phyloP scores from a whole-genome alignment of 177 flowering plant genomes.

The Tripterygium wilfordii region DNA sequence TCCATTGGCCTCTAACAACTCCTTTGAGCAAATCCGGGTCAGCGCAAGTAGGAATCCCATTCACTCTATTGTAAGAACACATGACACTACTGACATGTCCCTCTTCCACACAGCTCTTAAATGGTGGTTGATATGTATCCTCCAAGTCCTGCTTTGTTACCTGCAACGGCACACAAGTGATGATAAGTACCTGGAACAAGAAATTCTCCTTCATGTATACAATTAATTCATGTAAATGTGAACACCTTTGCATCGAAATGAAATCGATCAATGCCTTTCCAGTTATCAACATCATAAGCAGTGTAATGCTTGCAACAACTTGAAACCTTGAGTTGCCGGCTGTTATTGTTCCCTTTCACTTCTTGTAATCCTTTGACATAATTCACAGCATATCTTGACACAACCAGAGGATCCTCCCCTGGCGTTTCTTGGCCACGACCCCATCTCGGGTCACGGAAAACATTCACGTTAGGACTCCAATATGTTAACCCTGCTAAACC shows the following conservation, averaged over 20 bases:
- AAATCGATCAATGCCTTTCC: conserved; percentile 68
- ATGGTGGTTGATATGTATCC: conserved; percentile 82
- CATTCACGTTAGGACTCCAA: conserved; percentile 85
- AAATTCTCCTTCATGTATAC: too few relatives aligned
- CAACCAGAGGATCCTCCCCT: conserved; percentile 75
- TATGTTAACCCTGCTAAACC: conserved; percentile 70
- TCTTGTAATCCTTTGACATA: conserved; percentile 77
- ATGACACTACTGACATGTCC: conserved; percentile 84
- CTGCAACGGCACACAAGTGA: conserved; percentile 31
- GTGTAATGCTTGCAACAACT: conserved; percentile 89
- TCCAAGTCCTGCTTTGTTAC: conserved; percentile 76
- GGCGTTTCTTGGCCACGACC: conserved; percentile 86
- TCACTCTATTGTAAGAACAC: conserved; percentile 87
- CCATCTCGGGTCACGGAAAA: conserved; percentile 86
- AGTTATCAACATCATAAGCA: conserved; percentile 79
- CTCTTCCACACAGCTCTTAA: conserved; percentile 73
- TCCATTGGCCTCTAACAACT: conserved; percentile 65
- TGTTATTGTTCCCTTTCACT: conserved; percentile 7
- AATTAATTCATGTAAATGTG: too few relatives aligned
- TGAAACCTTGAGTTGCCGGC: conserved; percentile 50
- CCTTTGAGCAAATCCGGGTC: conserved; percentile 55
- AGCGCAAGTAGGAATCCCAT: conserved; percentile 82
- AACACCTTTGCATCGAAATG: conserved; percentile 83
- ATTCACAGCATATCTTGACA: conserved; percentile 48
- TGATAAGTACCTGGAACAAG: too few relatives aligned